Conservation (phyloP, 495 filamentous ascomycete genomes). For the Daldinia loculata region DNA sequence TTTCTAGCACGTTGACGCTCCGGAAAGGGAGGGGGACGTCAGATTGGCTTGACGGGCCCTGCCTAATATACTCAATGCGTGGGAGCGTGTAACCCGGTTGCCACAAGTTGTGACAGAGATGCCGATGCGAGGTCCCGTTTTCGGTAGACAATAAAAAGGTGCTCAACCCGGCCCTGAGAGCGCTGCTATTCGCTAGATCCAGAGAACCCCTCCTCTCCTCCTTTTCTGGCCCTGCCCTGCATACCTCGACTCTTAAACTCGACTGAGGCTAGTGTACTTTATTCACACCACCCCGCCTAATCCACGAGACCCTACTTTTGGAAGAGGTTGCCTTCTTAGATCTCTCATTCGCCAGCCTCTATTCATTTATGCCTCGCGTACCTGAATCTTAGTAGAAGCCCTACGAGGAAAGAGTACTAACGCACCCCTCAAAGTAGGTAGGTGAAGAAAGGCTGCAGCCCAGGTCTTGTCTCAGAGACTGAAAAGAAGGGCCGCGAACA, state of each 20-base stretch:
- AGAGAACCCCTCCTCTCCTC: constrained; percentile 31
- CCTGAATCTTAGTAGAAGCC: constrained; percentile 39
- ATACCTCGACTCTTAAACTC: constrained; percentile 22
- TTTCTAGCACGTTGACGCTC: constrained; percentile 42
- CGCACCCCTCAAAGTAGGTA: constrained; percentile 31
- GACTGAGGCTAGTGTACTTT: constrained; percentile 33
- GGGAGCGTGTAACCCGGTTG: constrained; percentile 32
- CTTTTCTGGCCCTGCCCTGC: constrained; percentile 2
- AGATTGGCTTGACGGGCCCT: constrained; percentile 24
- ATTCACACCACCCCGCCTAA: constrained; percentile 29
- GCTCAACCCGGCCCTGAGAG: constrained; percentile 12
- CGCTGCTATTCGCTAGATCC: constrained; percentile 30
- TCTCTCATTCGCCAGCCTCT: constrained; percentile 28
- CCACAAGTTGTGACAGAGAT: constrained; percentile 28
- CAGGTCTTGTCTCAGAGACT: constrained; percentile 27
- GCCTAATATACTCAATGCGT: constrained; percentile 14
- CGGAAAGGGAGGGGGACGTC: constrained; percentile 8
- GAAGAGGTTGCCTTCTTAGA: constrained; percentile 13
- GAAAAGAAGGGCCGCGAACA: constrained; percentile 36
- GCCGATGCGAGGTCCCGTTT: constrained; percentile 38
- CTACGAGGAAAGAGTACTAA: constrained; percentile 22
- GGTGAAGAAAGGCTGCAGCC: constrained; percentile 27
- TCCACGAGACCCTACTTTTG: constrained; percentile 24
- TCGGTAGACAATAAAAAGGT: constrained; percentile 28
- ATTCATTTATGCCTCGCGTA: constrained; percentile 39